phyloP scores from a whole-genome alignment of 2,329 filamentous ascomycete species.

The Claviceps sp. region DNA sequence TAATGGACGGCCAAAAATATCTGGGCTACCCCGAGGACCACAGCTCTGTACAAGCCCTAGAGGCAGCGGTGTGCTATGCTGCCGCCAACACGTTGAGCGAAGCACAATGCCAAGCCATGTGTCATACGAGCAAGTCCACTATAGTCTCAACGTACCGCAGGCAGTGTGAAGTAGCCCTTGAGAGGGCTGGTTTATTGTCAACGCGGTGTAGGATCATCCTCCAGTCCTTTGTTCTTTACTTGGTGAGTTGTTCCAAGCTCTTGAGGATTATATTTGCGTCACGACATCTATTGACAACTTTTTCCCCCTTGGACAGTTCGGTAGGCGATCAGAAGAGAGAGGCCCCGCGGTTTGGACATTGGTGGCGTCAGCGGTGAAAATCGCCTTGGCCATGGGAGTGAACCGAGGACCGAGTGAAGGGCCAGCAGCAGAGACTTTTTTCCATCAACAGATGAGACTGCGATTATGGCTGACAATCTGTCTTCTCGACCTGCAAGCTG shows the following conservation, averaged over 20 bases:
- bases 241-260: slow-evolving; percentile 1
- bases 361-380: slow-evolving; percentile 4
- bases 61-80: slow-evolving; percentile 12
- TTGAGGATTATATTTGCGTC: not conserved
- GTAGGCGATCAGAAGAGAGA: slow-evolving; percentile 4
- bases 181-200: slow-evolving; percentile 11
- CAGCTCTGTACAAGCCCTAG: slow-evolving; percentile 6
- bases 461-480: slow-evolving; percentile 7
- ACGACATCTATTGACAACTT: not conserved
- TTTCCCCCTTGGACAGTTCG: not conserved
- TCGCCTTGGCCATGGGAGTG: slow-evolving; percentile 5
- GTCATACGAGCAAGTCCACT: slow-evolving; percentile 6
- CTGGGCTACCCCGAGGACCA: slow-evolving; percentile 11
- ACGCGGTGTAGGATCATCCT: slow-evolving; percentile 15
- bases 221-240: slow-evolving; percentile 18
- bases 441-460: slow-evolving; percentile 6
- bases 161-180: slow-evolving; percentile 8
- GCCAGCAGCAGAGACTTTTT: slow-evolving; percentile 3
- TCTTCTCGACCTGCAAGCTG: slow-evolving; percentile 6
- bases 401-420: not conserved
- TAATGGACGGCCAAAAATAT: slow-evolving; percentile 12
- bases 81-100: slow-evolving; percentile 14
- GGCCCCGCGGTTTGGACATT: slow-evolving; percentile 6
- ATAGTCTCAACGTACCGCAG: slow-evolving; percentile 8
- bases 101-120: slow-evolving; percentile 9